Evolutionary conservation across 805 yeast genomes (phyloP).

Genomic region (Ogataea zsoltii): DNA sequence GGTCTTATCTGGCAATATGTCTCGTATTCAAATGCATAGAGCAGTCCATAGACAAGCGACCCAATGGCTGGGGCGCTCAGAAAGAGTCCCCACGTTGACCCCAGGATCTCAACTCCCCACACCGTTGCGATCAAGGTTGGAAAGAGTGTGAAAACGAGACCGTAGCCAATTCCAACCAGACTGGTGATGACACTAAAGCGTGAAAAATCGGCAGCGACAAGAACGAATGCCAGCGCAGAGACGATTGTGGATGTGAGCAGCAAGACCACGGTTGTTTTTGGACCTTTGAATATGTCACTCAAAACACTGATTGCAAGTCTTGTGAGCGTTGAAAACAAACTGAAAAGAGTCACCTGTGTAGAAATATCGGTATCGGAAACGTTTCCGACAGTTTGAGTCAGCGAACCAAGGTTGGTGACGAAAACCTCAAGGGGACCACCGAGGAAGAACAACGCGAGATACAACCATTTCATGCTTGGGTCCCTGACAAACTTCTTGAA

Average conservation of each 20-base stretch:
- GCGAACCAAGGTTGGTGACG: constrained; percentile 75
- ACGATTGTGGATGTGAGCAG: constrained; percentile 9
- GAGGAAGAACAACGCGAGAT: constrained; percentile 60
- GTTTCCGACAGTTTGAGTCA: constrained; percentile 45
- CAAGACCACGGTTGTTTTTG: constrained; percentile 9
- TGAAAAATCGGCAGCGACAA: constrained; percentile 13
- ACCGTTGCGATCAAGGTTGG: constrained; percentile 76
- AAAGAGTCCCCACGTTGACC: constrained; percentile 85
- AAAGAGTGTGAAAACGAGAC: constrained; percentile 76
- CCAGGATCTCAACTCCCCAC: constrained; percentile 85
- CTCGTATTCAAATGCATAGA: constrained; percentile 69
- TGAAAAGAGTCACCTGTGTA: constrained; percentile 19
- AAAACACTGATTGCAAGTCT: constrained; percentile 26
- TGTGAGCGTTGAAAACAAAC: constrained; percentile 32
- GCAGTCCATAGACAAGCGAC: constrained; percentile 62
- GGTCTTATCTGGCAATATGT: constrained; percentile 25
- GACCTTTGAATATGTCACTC: constrained; percentile 14
- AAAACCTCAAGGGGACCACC: constrained; percentile 86
- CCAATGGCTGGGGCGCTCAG: constrained; percentile 89
- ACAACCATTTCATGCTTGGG: constrained; percentile 60
- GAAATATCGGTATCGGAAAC: constrained; percentile 13
- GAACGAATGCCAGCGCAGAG: constrained; percentile 12
- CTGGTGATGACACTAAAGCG: constrained; percentile 14
- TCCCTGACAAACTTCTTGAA: constrained; percentile 44
- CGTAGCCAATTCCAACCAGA: constrained; percentile 70